Evolutionary conservation across 2,329 filamentous ascomycete species (phyloP), one percentile per base, ranked within the genome.

Genomic region (Stagonosporopsis chrysanthemi): DNA sequence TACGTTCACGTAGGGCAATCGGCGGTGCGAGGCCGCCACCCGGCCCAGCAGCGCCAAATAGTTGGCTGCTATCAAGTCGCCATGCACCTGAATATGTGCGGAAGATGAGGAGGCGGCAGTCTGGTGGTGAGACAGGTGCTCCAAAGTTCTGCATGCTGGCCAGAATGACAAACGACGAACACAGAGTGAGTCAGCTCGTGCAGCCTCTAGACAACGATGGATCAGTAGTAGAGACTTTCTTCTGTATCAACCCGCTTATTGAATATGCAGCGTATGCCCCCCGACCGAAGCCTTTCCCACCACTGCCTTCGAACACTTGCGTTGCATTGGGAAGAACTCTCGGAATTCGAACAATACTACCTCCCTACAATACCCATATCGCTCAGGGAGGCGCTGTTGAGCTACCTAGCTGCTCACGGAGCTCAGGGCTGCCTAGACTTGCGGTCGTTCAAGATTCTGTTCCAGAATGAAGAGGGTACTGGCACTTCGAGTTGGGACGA

Each of bases 301-400:
- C 67, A 77, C 5, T 70, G 81, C 15, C 67, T 88, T 35, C 85
- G 82, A 62, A 77, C 78, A 0, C 81, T 88, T 64, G 84, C 85
- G 2, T 65, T 71, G 23, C 79, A 85, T 23, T 89, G 86, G 86
- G 70, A 78, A 9, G 81, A 81, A 71, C 80, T 88, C 58, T 70
- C 83, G 24, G 79, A 83, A 48, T 86, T 86, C 61, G 84, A 88
- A 63, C 81, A 83, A 52, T 74, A 82, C 17, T 84, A 83, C 46
- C 71, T 88, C 2, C 75, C 78, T 2, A 75, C 81, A 3, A 65
- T 88, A 12, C 84, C 86, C 0, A 71, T 77, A 15, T 77, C 78
- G 38, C 65, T 86, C 6, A 85, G 85, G 62, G 74, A 82, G 58
- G 70, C 79, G 1, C 62, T 89, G 31, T 67, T 88, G 23, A 85